These are phyloP conservation scores for Euphorbia peplus DNA, from an alignment of 345 rosid species.

Conservation along the genomic window DNA sequence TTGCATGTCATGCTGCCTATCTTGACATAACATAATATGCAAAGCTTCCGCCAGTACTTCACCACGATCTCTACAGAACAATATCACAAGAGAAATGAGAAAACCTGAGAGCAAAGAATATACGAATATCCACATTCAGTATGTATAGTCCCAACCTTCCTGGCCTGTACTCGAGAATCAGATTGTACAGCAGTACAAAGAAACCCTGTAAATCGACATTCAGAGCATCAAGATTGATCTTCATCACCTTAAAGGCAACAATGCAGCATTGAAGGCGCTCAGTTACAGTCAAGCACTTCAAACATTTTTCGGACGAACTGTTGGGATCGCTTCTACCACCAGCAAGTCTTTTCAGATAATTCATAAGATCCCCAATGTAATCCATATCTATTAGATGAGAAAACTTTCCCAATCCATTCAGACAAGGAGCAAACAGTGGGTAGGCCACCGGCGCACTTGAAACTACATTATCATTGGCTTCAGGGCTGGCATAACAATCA, in stretches of 20 bases:
- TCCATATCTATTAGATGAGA: slow-evolving; percentile 81
- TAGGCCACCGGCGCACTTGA: slow-evolving; percentile 41
- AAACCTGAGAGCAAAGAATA: not conserved
- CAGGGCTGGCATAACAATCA: slow-evolving; percentile 45
- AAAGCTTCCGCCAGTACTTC: slow-evolving; percentile 83
- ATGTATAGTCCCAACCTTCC: slow-evolving; percentile 62
- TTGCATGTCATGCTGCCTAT: slow-evolving; percentile 95
- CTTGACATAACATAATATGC: slow-evolving; percentile 90
- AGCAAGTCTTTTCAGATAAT: slow-evolving; percentile 81
- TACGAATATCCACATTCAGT: not conserved
- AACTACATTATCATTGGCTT: slow-evolving; percentile 31
- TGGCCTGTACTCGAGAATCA: slow-evolving; percentile 83
- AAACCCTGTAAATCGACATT: slow-evolving; percentile 94
- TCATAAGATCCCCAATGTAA: slow-evolving; percentile 87
- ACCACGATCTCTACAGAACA: slow-evolving; percentile 68
- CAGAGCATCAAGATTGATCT: slow-evolving; percentile 86
- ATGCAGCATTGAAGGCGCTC: slow-evolving; percentile 88
- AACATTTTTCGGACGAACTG: slow-evolving; percentile 36
- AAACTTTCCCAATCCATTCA: slow-evolving; percentile 82
- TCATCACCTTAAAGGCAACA: slow-evolving; percentile 93
- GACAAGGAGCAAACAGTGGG: slow-evolving; percentile 78
- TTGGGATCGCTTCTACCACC: slow-evolving; percentile 40
- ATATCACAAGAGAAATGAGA: slow-evolving; percentile 9
- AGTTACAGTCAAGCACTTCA: slow-evolving; percentile 47
- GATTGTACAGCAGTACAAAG: slow-evolving; percentile 86